Base-by-base conservation (phyloP, 331 rosid genomes). In the Rosa hybrid region DNA sequence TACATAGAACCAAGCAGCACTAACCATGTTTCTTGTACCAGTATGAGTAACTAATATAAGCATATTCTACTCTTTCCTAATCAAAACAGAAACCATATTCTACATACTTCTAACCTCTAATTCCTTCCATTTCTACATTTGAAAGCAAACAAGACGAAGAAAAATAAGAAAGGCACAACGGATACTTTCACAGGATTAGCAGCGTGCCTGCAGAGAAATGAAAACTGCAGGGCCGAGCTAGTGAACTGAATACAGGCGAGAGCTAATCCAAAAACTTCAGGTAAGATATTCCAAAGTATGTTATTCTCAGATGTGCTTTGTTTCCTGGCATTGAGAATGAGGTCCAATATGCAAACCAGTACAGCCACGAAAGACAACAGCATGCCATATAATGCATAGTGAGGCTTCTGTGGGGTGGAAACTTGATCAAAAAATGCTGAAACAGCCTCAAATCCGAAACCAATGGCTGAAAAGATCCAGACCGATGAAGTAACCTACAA, bases 201-300 rank as follows among this genome's bases (percentile, higher is more conserved):
- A 23, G 39, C 21, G 6, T 25, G 75, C 57, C 8, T 53, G 30
- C 34, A 34, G 57, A 12, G 41, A 34, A 48, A 71, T 46, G 30
- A 46, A 71, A 2, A 71, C 21, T 71, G 75, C 75, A 25, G 23
- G 14, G 75, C 41, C 12, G 75, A 71, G 23, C 42, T 46, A 71
- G 14, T 18, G 30, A 41, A 48, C 30, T 71, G 77, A n/a, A 34
- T 0, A 38, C n/a, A 0, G 12, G 38, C 65, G 3, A 74, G 50
- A 9, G 30, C 20, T n/a, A 74, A 21, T 70, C 78, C 78, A 8
- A 41, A 41, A 8, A 75, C 6, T 25, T 56, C 78, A 57, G 53
- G 54, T 8, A 41, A n/a, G 1, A 30, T 57, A 41, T 54, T 39
- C 3, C 44, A 75, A 57, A 21, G n/a, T 1, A 2, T 13, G 23